Evolutionary conservation across 345 rosid species (phyloP).

Genomic region (Garcia nutans): DNA sequence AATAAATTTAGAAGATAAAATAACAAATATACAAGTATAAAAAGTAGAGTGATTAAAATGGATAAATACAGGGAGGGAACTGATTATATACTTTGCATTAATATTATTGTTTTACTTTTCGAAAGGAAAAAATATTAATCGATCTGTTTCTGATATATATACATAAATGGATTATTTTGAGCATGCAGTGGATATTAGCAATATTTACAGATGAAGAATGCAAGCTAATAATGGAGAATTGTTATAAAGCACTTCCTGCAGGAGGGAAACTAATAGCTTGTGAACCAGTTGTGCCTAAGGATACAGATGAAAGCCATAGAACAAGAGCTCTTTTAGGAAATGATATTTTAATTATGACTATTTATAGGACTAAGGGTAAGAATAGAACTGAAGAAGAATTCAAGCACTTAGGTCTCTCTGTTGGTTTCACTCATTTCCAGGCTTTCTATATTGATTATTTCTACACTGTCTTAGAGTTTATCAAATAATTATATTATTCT

Average conservation of each 20-base stretch:
- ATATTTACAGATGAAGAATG: conserved; percentile 84
- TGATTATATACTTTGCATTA: too few relatives aligned
- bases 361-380: conserved; percentile 75
- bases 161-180: not conserved
- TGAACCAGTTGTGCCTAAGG: conserved; percentile 69
- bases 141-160: not conserved
- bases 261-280: conserved; percentile 88
- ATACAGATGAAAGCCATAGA: conserved; percentile 65
- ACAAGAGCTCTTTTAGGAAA: conserved; percentile 78
- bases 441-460: conserved; percentile 57
- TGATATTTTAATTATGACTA: conserved; percentile 80
- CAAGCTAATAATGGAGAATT: conserved; percentile 72
- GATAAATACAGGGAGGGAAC: too few relatives aligned
- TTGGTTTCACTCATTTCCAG: conserved; percentile 58
- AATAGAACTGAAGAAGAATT: conserved; percentile 74
- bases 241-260: conserved; percentile 65
- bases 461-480: conserved; percentile 73
- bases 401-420: conserved; percentile 56
- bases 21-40: too few relatives aligned
- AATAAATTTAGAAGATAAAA: too few relatives aligned
- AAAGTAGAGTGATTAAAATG: too few relatives aligned
- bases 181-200: conserved; percentile 82
- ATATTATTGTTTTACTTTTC: not conserved
- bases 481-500: conserved; percentile 44
- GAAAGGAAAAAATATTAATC: too few relatives aligned